Percentiles rank a stretch among this genome's conserved stretches.
Evolutionary conservation across 768 basidiomycete genomes (phyloP).

Genomic region (Boletales sp.): DNA sequence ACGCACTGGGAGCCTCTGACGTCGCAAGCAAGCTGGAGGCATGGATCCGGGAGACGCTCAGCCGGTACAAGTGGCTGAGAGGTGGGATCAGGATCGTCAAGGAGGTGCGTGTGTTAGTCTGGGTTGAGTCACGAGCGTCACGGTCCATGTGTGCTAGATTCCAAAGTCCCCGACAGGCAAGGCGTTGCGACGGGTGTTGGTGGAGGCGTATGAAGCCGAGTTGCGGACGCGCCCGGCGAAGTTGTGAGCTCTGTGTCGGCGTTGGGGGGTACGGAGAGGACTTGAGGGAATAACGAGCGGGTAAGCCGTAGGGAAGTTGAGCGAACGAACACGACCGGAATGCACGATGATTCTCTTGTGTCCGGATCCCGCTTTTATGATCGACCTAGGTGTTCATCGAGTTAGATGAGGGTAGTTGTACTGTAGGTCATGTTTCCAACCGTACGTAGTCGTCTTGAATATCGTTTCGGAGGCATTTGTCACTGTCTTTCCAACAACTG

Average conservation of each 20-base stretch:
- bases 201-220: neutral
- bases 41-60: slow-evolving; percentile 63
- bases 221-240: neutral
- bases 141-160: slow-evolving; percentile 40
- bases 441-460: too few relatives aligned
- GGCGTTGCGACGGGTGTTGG: neutral
- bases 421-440: too few relatives aligned
- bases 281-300: too few relatives aligned
- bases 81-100: slow-evolving; percentile 67
- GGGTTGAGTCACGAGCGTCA: slow-evolving; percentile 14
- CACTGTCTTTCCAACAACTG: too few relatives aligned
- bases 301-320: too few relatives aligned
- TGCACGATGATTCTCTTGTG: too few relatives aligned
- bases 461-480: too few relatives aligned
- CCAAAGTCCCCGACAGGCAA: slow-evolving; percentile 64
- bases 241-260: neutral
- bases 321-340: too few relatives aligned
- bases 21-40: slow-evolving; percentile 47
- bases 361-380: too few relatives aligned
- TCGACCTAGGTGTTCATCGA: too few relatives aligned
- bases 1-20: slow-evolving; percentile 39
- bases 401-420: too few relatives aligned
- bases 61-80: slow-evolving; percentile 73
- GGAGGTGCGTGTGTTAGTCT: slow-evolving; percentile 35
- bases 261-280: too few relatives aligned